Conservation (phyloP, 192 early-diverging fungal genomes). For the Podila minutissima region DNA sequence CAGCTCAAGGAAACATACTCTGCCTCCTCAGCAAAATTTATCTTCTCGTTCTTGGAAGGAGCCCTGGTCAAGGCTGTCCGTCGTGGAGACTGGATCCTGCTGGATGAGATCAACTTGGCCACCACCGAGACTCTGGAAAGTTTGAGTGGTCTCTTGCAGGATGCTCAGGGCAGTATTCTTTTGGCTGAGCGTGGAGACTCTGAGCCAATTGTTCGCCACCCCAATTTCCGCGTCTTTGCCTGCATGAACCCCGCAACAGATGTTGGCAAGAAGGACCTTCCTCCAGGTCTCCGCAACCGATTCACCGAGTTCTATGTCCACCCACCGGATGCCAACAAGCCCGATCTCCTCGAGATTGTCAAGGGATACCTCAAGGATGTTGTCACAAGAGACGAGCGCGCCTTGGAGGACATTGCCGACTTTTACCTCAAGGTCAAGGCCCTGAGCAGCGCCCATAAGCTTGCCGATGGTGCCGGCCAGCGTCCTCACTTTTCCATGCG, state of each 20-base stretch:
- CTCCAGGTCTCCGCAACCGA: constrained; percentile 88
- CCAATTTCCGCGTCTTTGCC: constrained; percentile 93
- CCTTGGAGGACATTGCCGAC: constrained; percentile 74
- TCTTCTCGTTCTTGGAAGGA: constrained; percentile 97
- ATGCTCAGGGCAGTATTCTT: constrained; percentile 80
- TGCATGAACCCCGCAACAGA: constrained; percentile 99
- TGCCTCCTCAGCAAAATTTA: constrained; percentile 64
- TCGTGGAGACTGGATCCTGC: constrained; percentile 94
- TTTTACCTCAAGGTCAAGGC: constrained; percentile 86
- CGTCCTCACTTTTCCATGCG: constrained; percentile 93
- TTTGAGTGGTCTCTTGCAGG: constrained; percentile 89
- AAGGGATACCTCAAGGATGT: constrained; percentile 77
- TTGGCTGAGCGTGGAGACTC: constrained; percentile 93
- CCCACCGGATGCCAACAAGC: constrained; percentile 81
- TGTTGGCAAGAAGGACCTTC: constrained; percentile 96
- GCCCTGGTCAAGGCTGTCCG: constrained; percentile 89
- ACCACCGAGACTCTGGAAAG: constrained; percentile 95
- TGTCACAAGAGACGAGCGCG: constrained; percentile 63
- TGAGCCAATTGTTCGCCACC: constrained; percentile 86
- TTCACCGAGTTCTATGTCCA: constrained; percentile 98
- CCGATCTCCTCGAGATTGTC: constrained; percentile 88
- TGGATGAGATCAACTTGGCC: constrained; percentile 98
- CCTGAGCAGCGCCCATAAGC: constrained; percentile 70
- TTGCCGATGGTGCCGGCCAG: constrained; percentile 92
- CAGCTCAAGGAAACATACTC: constrained; percentile 82